A percentile compares a stretch with the other conserved stretches of the same genome.
Conservation (phyloP, 306 rosid species). For the Citrullus colocynthis region DNA sequence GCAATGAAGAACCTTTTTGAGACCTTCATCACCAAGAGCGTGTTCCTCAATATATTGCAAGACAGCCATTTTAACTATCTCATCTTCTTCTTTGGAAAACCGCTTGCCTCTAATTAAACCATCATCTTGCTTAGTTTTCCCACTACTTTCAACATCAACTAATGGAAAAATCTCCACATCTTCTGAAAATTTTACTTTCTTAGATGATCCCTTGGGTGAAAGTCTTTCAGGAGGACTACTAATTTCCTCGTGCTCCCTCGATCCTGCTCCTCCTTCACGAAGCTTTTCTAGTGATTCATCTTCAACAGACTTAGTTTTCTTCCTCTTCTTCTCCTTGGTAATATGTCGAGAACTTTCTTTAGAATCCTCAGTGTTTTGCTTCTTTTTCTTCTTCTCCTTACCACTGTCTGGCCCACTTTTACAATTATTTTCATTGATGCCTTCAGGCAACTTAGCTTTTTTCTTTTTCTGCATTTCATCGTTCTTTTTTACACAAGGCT, state of each 20-base stretch:
- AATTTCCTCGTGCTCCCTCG: not conserved
- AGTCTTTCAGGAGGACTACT: not conserved
- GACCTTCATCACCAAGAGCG: constrained; percentile 48
- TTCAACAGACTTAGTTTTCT: constrained; percentile 11
- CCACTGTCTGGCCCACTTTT: not conserved
- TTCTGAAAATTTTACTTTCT: constrained; percentile 51
- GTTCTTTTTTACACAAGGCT: not conserved
- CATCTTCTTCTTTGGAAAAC: constrained; percentile 62
- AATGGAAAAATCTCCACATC: constrained; percentile 30
- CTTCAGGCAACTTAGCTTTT: not conserved
- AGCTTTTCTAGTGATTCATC: not conserved
- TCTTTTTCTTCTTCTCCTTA: not conserved
- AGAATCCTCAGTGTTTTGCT: not conserved
- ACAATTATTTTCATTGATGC: not conserved
- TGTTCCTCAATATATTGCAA: constrained; percentile 32
- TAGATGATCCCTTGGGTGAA: constrained; percentile 14
- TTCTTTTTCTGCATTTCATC: not conserved
- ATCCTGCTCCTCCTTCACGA: constrained; percentile 7
- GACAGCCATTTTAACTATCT: constrained; percentile 37
- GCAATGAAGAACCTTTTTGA: constrained; percentile 37
- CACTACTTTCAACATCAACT: constrained; percentile 8
- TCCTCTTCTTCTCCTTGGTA: constrained; percentile 13
- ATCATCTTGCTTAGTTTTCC: not conserved
- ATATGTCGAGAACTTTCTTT: not conserved
- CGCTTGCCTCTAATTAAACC: constrained; percentile 36